Evolutionary conservation across 257 asterid species (phyloP), one percentile per base, ranked within the genome.

Genomic region (Nicotiana knightiana): DNA sequence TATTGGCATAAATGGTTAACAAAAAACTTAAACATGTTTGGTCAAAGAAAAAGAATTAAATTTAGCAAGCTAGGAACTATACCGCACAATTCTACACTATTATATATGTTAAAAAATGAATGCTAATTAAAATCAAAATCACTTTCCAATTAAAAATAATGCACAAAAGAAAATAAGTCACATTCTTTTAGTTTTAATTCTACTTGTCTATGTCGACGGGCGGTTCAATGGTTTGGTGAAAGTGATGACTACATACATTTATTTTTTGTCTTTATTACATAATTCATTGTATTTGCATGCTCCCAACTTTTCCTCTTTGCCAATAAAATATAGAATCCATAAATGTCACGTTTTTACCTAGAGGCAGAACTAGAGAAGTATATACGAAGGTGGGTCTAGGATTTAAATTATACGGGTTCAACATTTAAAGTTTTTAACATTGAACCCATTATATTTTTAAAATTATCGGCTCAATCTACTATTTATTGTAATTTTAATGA

Each of bases 271-370:
- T 39, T 79, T 61, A 58, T 62, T 61, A 64, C 62, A 18, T 62
- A 39, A 59, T 79, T 79, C 82, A 39, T 79, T 79, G 82, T 24
- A 79, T 64, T 21, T 4, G 33, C 59, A 59, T 63, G 68, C 18
- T 17, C 17, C 2, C 6, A 5, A 58, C 12, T 32, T 39, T 32
- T 30, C 1, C 1, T 57, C 10, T 32, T 54, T 57, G 51, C 30
- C 33, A 62, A 78, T 55, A 43, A 33, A 32, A 58, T 32, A 58
- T 33, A 78, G 12, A 59, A 71, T 24, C 32, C 11, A 71, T 43
- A 43, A 43, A 46, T 78, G 71, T 35, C 82, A 78, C 71, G 82
- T 63, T 63, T 57, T 46, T 55, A 57, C 3, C 58, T 24, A 12
- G 37, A 57, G 3, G 48, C 10, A 2, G 10, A 43, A 9, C 48